These are phyloP conservation scores for Trichoderma parareesei DNA, from an alignment of 495 filamentous ascomycete species.

Conservation along the genomic window DNA sequence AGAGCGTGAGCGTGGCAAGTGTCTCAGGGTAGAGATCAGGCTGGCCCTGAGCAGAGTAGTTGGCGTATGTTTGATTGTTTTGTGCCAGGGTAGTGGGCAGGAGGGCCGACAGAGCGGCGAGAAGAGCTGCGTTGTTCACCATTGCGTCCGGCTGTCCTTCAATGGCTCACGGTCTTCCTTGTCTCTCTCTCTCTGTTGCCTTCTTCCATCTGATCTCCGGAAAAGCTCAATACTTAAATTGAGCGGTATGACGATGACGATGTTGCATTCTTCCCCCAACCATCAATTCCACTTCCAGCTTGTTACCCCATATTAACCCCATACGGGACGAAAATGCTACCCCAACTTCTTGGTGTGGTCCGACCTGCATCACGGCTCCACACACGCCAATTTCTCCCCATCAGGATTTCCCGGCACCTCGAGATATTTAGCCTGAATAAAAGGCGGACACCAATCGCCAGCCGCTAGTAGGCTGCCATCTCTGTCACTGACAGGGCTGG, in stretches of 20 bases:
- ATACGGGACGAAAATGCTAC: background rate
- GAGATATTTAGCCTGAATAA: conserved; percentile 4
- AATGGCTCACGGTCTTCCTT: background rate
- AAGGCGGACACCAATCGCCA: background rate
- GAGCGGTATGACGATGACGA: conserved; percentile 4
- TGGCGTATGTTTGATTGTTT: background rate
- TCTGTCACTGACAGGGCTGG: background rate
- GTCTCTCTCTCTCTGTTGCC: background rate
- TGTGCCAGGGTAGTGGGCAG: background rate
- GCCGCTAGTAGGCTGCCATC: background rate
- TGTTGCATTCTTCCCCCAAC: background rate
- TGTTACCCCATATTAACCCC: conserved; percentile 2
- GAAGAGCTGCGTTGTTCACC: background rate
- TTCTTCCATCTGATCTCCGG: background rate
- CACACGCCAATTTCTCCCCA: background rate
- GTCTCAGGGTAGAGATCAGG: conserved; percentile 1
- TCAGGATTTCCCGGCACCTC: background rate
- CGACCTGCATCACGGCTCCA: background rate
- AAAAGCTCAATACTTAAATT: background rate
- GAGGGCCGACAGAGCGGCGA: conserved; percentile 2
- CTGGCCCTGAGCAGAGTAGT: background rate
- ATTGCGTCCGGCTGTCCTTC: background rate
- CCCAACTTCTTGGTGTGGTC: background rate
- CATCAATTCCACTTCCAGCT: background rate
- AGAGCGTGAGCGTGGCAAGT: background rate